Base-by-base conservation (phyloP, 2,329 filamentous ascomycete species). In the Aspergillus pseudoglaucus region DNA sequence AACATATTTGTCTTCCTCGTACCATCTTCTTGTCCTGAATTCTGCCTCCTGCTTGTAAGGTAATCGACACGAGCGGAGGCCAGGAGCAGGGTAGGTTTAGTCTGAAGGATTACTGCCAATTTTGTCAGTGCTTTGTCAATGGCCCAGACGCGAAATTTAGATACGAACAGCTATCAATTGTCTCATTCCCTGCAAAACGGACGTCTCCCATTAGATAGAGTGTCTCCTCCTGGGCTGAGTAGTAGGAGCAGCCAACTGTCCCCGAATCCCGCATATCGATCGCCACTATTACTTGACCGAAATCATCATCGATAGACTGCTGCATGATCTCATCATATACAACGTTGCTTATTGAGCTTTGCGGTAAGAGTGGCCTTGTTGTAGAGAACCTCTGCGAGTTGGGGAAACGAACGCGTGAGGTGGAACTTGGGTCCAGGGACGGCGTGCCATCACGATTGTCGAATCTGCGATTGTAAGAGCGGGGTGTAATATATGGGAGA, bases 161-260 rank as follows among this genome's bases (percentile, higher is more conserved):
- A 6, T 9, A 56, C 66, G 42, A 51, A 75, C 74, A 56, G 4
- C 77, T 82, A 51, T 87, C 81, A n/a, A 86, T 71, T 10, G 84
- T 71, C 32, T 88, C 83, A n/a, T 81, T 64, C n/a, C 81, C 83
- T 4, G 83, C 85, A 55, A 82, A 75, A 14, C 80, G 75, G 8
- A 88, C 76, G 56, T 96, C 90, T 61, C 91, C 83, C 62, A 94
- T 83, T 39, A 95, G 75, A 49, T 80, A 85, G 3, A 96, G 67
- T 32, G 76, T 81, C 59, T 87, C 83, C 35, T 89, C 81, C 22
- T 77, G 71, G 5, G 84, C 82, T 42, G 84, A 74, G 62, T 91
- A 95, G 62, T 91, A 95, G 41, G 88, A 85, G 64, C 90, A 96
- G 0, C 91, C 91, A 15, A 95, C 75, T 0, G 78, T 83, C 1